phyloP scores from a whole-genome alignment of 2,329 filamentous ascomycete genomes.

The Helotiales sp. region DNA sequence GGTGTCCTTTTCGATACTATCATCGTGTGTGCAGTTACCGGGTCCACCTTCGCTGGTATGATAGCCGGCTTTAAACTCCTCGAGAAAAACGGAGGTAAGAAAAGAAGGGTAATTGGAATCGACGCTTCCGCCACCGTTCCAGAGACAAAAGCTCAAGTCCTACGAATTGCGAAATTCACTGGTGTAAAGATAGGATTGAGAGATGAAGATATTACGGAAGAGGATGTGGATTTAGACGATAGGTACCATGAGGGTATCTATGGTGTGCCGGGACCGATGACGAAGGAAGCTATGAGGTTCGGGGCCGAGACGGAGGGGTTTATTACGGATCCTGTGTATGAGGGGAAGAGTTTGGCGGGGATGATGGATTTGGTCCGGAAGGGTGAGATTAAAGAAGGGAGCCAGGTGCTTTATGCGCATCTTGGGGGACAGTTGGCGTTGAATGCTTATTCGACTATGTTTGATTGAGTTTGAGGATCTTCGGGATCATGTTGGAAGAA shows the following conservation, averaged over 20 bases:
- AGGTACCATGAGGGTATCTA: constrained; percentile 68
- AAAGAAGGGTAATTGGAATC: constrained; percentile 63
- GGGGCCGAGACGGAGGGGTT: constrained; percentile 69
- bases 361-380: constrained; percentile 68
- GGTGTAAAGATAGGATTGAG: constrained; percentile 61
- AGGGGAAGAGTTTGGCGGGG: constrained; percentile 73
- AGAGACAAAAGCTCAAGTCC: constrained; percentile 64
- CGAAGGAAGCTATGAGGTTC: constrained; percentile 67
- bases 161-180: constrained; percentile 65
- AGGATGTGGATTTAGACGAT: constrained; percentile 63
- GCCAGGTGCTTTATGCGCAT: constrained; percentile 72
- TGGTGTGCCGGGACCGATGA: constrained; percentile 64
- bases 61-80: constrained; percentile 70
- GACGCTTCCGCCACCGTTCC: constrained; percentile 62
- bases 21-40: constrained; percentile 70
- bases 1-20: constrained; percentile 68
- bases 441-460: constrained; percentile 56
- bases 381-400: constrained; percentile 55
- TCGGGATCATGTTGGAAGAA: too few relatives aligned
- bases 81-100: constrained; percentile 47
- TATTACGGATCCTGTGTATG: constrained; percentile 75
- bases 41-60: constrained; percentile 70
- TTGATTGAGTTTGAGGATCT: constrained; percentile 8
- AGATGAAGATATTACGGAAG: constrained; percentile 58
- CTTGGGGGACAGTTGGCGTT: constrained; percentile 69